These are phyloP conservation scores for Mycena olivaceomarginata DNA, from an alignment of 768 basidiomycete species.

Conservation along the genomic window DNA sequence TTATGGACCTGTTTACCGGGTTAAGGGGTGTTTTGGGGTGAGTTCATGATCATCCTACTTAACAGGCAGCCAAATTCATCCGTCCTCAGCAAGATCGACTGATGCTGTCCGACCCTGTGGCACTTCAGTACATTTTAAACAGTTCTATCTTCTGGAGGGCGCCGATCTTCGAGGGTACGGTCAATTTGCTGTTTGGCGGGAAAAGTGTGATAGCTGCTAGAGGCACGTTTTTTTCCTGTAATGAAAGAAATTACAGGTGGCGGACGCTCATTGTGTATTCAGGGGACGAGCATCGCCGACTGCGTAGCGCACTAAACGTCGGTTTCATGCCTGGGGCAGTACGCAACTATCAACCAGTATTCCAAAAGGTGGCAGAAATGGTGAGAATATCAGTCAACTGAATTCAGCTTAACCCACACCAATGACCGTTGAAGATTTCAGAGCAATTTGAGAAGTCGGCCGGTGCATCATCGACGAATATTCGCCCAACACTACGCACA, in stretches of 20 bases:
- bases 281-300: neutral
- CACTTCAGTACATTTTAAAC: slow-evolving; percentile 2
- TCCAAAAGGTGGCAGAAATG: neutral
- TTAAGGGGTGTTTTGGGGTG: slow-evolving; percentile 22
- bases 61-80: neutral
- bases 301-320: slow-evolving; percentile 3
- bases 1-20: slow-evolving; percentile 4
- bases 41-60: neutral
- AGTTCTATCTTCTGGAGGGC: neutral
- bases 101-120: no score
- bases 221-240: neutral
- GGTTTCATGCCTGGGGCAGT: slow-evolving; percentile 3
- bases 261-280: neutral
- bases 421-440: neutral
- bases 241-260: no score
- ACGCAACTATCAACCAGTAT: neutral
- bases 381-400: neutral
- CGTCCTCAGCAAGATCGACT: slow-evolving; percentile 16
- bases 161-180: neutral
- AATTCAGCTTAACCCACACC: neutral
- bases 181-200: neutral
- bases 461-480: neutral
- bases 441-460: neutral
- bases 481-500: neutral
- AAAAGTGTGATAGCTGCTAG: neutral